Percentiles rank a stretch among this genome's conserved stretches.
phyloP scores from a whole-genome alignment of 2,329 filamentous ascomycete species.

The Phyllosticta paracitricarpa region DNA sequence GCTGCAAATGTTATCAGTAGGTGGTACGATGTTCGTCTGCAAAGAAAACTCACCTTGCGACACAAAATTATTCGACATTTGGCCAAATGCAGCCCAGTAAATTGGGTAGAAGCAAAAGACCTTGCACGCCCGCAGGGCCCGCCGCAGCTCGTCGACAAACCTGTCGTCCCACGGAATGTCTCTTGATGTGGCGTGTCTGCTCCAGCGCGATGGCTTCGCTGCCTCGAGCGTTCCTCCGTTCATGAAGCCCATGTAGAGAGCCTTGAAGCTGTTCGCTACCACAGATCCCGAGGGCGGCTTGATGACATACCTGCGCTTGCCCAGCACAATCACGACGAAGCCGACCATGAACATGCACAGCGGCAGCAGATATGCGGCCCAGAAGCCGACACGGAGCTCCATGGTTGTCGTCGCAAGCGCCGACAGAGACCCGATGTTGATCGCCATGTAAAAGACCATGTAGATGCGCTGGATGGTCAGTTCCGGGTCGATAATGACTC shows the following conservation, averaged over 20 bases:
- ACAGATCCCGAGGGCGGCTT: conserved; percentile 13
- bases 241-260: conserved; percentile 46
- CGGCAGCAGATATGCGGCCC: conserved; percentile 53
- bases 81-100: conserved; percentile 35
- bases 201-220: conserved; percentile 51
- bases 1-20: conserved; percentile 17
- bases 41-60: conserved; percentile 29
- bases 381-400: conserved; percentile 58
- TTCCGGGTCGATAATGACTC: conserved; percentile 29
- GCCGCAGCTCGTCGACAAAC: conserved; percentile 64
- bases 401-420: conserved; percentile 57
- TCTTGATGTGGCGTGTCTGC: background rate
- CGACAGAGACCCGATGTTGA: conserved; percentile 63
- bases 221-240: conserved; percentile 42
- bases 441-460: conserved; percentile 56
- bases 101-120: conserved; percentile 49
- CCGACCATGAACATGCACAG: conserved; percentile 55
- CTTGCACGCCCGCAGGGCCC: conserved; percentile 55
- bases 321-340: conserved; percentile 42
- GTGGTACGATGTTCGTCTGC: background rate
- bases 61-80: conserved; percentile 41
- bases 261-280: conserved; percentile 41
- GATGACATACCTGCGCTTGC: conserved; percentile 15
- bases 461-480: conserved; percentile 31
- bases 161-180: conserved; percentile 53